Conservation (phyloP, 1,284 basidiomycete genomes). For the Puccinia hordei region DNA sequence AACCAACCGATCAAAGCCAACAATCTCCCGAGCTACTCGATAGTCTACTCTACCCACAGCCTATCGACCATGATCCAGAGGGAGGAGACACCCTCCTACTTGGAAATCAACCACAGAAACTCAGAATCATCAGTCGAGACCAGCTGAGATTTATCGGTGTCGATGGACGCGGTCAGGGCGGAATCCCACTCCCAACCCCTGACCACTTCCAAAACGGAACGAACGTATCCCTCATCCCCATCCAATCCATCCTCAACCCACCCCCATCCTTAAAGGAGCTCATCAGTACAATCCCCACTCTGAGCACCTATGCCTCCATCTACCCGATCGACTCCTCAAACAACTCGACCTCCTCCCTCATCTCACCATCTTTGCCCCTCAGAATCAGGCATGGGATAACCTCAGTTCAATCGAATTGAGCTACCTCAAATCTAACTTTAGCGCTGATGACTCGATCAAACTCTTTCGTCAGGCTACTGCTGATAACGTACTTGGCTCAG, state of each 20-base stretch:
- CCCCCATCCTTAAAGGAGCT: constrained; percentile 52
- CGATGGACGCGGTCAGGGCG: neutral
- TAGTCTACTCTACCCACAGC: constrained; percentile 57
- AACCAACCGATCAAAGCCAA: constrained; percentile 45
- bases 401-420: constrained; percentile 68
- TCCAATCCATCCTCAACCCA: constrained; percentile 61
- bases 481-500: constrained; percentile 69
- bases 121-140: constrained; percentile 65
- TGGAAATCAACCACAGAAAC: constrained; percentile 65
- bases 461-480: constrained; percentile 65
- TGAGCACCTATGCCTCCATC: constrained; percentile 57
- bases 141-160: constrained; percentile 21
- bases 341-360: constrained; percentile 62
- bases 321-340: constrained; percentile 57
- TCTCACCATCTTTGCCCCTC: constrained; percentile 86
- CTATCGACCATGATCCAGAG: constrained; percentile 66
- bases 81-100: constrained; percentile 52
- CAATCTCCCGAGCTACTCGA: neutral
- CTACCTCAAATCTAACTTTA: constrained; percentile 83
- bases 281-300: constrained; percentile 55
- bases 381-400: constrained; percentile 75
- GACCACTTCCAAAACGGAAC: constrained; percentile 67
- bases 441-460: constrained; percentile 72
- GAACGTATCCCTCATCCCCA: constrained; percentile 72
- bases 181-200: constrained; percentile 66